Evolutionary conservation across 148 eudicot species (phyloP), one percentile per base, ranked within the genome.

Genomic region (Vaccinium vitisidaea): DNA sequence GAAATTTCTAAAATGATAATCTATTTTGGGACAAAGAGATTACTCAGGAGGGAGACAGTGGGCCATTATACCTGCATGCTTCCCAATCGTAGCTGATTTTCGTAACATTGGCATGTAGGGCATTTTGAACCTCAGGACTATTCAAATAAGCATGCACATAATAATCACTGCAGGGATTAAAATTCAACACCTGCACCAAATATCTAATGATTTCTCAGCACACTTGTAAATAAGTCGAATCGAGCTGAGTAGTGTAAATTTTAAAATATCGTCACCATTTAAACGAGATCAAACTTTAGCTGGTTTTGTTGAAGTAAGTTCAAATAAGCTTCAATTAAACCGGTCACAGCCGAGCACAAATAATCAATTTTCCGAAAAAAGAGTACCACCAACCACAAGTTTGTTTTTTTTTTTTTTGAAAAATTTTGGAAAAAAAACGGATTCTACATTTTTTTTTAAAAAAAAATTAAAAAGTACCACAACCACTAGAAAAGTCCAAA

Each of bases 81-180:
- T 89, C 67, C 98, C 98, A 94, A 53, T 88, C 89, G 67, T 90
- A 88, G 77, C 75, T 58, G 14, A 92, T 82, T 3, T 90, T 91
- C 55, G 95, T 94, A 13, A 93, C 89, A 84, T 94, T 93, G 61
- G 95, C 95, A 88, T 94, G 98, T 36, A 94, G 87, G 46, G 98
- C 95, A 85, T 91, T 71, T 83, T 94, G 98, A 39, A 94, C 95
- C 7, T 91, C 92, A 16, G 90, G 92, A 0, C 83, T 54, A 67
- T 94, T 94, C 85, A 94, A 25, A 70, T 94, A 94, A 36, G 93
- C 91, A 77, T 71, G 8, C 48, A 88, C 92, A 77, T 93, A 94
- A 82, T 73, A 48, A 14, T 92, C 95, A 79, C 90, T 88, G 80
- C 98, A 94, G 4, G 98, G 95, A 81, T 93, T 93, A 59, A 90